These are phyloP conservation scores for Herpetomonas tarakana DNA, from an alignment of 208 protist species.

Conservation along the genomic window DNA sequence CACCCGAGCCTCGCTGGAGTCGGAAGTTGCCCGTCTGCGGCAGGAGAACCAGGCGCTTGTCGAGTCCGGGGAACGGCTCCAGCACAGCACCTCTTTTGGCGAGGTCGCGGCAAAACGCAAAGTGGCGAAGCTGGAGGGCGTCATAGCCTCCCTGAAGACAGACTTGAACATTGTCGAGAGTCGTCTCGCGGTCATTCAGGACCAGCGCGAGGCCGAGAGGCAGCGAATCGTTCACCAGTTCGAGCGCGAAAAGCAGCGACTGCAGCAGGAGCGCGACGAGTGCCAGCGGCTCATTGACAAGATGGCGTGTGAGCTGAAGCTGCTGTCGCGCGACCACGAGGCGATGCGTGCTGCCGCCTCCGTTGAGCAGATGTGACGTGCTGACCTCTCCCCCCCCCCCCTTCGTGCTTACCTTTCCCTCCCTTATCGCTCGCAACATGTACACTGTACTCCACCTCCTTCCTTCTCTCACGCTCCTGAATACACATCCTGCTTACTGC, in stretches of 20 bases:
- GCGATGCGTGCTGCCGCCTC: slow-evolving; percentile 8
- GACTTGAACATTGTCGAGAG: slow-evolving; percentile 51
- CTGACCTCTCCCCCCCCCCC: no score
- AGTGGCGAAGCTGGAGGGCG: slow-evolving; percentile 30
- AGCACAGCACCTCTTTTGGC: background rate
- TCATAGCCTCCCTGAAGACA: slow-evolving; percentile 27
- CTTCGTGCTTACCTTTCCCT: background rate
- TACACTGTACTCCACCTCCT: background rate
- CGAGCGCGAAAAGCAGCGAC: slow-evolving; percentile 37
- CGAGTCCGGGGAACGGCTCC: slow-evolving; percentile 5
- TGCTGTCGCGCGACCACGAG: slow-evolving; percentile 20
- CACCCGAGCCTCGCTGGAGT: slow-evolving; percentile 12
- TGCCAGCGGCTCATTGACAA: slow-evolving; percentile 44
- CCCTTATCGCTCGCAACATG: background rate
- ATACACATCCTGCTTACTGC: background rate
- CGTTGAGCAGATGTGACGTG: background rate
- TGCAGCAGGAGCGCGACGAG: slow-evolving; percentile 46
- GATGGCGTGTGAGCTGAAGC: slow-evolving; percentile 50
- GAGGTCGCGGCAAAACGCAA: slow-evolving; percentile 19
- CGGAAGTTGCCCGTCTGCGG: slow-evolving; percentile 19
- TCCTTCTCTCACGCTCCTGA: background rate
- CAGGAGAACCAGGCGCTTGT: slow-evolving; percentile 16
- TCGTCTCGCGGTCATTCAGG: slow-evolving; percentile 30
- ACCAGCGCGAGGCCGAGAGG: slow-evolving; percentile 44
- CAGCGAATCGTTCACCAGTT: slow-evolving; percentile 38